Evolutionary conservation across 129 eudicot species (phyloP), one percentile per base, ranked within the genome.

Genomic region (Pittosporum tobira): DNA sequence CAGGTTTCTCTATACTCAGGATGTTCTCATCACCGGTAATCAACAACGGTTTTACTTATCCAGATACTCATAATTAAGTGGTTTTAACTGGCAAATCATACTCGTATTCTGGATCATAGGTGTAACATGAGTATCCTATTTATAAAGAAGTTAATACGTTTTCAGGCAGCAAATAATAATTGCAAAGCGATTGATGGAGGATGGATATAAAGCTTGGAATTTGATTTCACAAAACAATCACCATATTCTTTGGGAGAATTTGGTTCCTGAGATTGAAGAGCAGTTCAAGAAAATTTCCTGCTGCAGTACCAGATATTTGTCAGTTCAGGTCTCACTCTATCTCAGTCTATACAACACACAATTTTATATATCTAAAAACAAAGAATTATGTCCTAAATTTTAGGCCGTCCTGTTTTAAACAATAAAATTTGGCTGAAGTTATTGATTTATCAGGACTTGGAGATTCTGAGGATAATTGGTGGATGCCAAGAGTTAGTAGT

Each of bases 11-110:
- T 81, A 24, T 84, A 72, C 43, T 78, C 96, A 10, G 96, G 99
- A 38, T 93, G 99, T 71, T 70, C 61, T n/a, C 96, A 87, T 77
- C 96, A 93, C 70, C 62, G 94, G 99, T 91, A 85, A 72, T 64
- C 28, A 42, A 28, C 21, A 37, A n/a, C 2, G 22, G 23, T 36
- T 36, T 40, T 27, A 43, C 16, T 0, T 47, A n/a, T n/a, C n/a
- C n/a, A n/a, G n/a, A n/a, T n/a, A n/a, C n/a, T n/a, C n/a, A n/a
- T n/a, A n/a, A n/a, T n/a, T n/a, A n/a, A n/a, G n/a, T n/a, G n/a
- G n/a, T n/a, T n/a, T n/a, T n/a, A n/a, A n/a, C n/a, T n/a, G n/a
- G n/a, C n/a, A n/a, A n/a, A 47, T 57, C 28, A 34, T 50, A 24
- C 6, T 11, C 42, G 19, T 12, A 14, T 48, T 26, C 30, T 53